Conservation (phyloP, 768 basidiomycete genomes). For the Lactifluus hygrophoroides region DNA sequence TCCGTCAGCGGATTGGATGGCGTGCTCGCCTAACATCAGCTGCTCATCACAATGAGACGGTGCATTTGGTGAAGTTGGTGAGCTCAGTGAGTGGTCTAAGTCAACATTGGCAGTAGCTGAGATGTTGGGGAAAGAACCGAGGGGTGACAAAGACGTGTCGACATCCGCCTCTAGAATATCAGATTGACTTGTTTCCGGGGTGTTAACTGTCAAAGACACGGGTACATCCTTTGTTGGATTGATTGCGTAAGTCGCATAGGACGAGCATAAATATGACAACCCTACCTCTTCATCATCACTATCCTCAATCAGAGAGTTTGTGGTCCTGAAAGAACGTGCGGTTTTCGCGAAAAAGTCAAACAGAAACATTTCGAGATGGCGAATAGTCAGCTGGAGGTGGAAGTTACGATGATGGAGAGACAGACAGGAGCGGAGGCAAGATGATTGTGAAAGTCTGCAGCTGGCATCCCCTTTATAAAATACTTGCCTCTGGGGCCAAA, state of each 20-base stretch:
- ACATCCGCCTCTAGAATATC: neutral
- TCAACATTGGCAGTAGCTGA: no score
- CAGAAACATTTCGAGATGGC: neutral
- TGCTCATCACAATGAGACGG: neutral
- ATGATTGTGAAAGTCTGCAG: no score
- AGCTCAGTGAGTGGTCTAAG: neutral
- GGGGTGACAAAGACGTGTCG: neutral
- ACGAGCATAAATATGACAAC: neutral
- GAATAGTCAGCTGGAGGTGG: neutral
- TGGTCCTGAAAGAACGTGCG: neutral
- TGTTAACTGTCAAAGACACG: neutral
- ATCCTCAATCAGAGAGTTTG: neutral
- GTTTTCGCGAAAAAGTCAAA: neutral
- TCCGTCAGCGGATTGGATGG: neutral
- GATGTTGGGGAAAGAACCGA: neutral
- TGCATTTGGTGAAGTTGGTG: neutral
- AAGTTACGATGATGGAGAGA: neutral
- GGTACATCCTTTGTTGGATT: neutral
- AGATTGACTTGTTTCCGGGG: neutral
- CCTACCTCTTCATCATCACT: conserved; percentile 10
- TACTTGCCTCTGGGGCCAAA: neutral
- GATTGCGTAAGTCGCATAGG: neutral
- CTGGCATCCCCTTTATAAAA: neutral
- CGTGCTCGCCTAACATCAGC: neutral
- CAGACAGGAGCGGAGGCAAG: neutral